Evolutionary conservation across 371 early-diverging fungal species (phyloP).

Genomic region (Apophysomyces trapeziformis): DNA sequence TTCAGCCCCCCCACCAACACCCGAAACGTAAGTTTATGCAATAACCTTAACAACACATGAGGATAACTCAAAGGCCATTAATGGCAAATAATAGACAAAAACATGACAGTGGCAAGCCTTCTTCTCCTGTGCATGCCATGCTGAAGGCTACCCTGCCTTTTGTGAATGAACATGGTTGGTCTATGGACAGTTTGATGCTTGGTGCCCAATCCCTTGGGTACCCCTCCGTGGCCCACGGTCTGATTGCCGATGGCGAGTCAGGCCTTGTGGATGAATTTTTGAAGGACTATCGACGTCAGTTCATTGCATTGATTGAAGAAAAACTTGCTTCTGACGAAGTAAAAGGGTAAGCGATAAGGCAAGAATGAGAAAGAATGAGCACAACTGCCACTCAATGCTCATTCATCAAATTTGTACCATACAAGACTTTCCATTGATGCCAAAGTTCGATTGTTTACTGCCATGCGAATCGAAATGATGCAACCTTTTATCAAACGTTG

Average conservation of each 20-base stretch:
- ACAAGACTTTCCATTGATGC: constrained; percentile 49
- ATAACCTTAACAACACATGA: too few species aligned
- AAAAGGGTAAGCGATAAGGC: constrained; percentile 41
- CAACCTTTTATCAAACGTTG: constrained; percentile 76
- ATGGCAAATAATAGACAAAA: too few species aligned
- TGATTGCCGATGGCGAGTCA: constrained; percentile 70
- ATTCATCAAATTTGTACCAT: constrained; percentile 1
- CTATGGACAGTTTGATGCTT: constrained; percentile 62
- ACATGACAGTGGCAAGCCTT: neutral
- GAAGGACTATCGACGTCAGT: constrained; percentile 61
- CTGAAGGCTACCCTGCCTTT: constrained; percentile 70
- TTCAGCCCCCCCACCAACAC: too few species aligned
- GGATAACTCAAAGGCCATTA: too few species aligned
- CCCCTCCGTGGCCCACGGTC: constrained; percentile 74
- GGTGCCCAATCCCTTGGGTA: constrained; percentile 75
- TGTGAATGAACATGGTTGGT: constrained; percentile 80
- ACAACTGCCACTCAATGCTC: constrained; percentile 5
- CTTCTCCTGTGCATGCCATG: constrained; percentile 34
- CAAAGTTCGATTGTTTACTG: constrained; percentile 68
- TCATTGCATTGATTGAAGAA: constrained; percentile 55
- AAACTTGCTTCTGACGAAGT: constrained; percentile 44
- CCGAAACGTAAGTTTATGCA: too few species aligned
- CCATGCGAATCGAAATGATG: constrained; percentile 72
- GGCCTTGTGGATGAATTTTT: constrained; percentile 82
- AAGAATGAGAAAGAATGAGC: neutral